Base-by-base conservation (phyloP, 306 rosid genomes). In the Vigna unguiculata region DNA sequence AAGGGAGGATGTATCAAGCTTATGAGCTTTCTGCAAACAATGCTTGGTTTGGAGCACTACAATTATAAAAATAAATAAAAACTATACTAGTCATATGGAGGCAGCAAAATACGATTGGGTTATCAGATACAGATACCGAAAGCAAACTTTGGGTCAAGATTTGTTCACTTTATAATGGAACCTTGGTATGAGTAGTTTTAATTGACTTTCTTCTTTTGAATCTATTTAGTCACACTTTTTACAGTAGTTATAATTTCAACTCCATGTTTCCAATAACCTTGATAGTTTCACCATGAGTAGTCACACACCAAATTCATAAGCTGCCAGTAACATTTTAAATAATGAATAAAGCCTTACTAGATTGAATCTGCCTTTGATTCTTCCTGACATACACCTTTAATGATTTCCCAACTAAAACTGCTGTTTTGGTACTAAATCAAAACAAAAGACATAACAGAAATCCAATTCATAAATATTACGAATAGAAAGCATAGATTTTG, bases 1-100 rank as follows among this genome's bases (percentile, higher is more conserved):
- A 68, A 84, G 78, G 67, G 90, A 81, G 72, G 96, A 84, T 91
- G 88, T 92, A 69, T 90, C 96, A 79, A 92, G 91, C 88, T 88
- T 92, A 22, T 91, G 83, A 77, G 90, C 93, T 88, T 92, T 93
- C 96, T 90, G 93, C 87, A 77, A 68, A 54, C 32, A 69, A 74
- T 45, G 45, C 75, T 91, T 40, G 69, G 45, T 73, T 91, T 40
- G 69, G 63, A 67, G 81, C 54, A 65, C 82, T 65, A 82, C 38
- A 67, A 53, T 46, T 4, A 66, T 40, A 52, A 40, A 46, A 16
- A 2, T 30, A 16, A 30, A 25, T 0, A 52, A 55, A 60, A 41
- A 43, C n/a, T 41, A 38, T 53, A 66, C 57, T 38, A 65, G 69
- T 54, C 41, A 80, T 41, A 53, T 53, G 34, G 77, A 72, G 72